phyloP scores from a whole-genome alignment of 139 green algal genomes.

The Chlamydomonas sp. region DNA sequence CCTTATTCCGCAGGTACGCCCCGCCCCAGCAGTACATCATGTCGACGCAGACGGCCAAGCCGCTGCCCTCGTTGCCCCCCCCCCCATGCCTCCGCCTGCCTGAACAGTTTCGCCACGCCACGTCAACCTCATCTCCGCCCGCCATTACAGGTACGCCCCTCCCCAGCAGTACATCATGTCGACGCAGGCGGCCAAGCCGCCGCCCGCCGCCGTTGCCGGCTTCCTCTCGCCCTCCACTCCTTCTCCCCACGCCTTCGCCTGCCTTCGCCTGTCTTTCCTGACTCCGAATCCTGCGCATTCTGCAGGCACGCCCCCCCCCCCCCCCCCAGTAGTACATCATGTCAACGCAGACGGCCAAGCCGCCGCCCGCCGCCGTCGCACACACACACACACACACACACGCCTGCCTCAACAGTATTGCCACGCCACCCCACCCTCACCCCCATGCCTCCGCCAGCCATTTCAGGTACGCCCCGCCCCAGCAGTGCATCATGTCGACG shows the following conservation, averaged over 20 bases:
- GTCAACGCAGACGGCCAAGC: conserved; percentile 49
- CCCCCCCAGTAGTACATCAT: conserved; percentile 93
- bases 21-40: conserved; percentile 93
- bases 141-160: conserved; percentile 65
- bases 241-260: too few species aligned
- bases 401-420: too few species aligned
- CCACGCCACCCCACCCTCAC: too few species aligned
- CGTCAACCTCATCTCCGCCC: too few species aligned
- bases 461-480: conserved; percentile 66
- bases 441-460: too few species aligned
- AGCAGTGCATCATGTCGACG: too few species aligned
- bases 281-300: too few species aligned
- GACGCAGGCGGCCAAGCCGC: conserved; percentile 46
- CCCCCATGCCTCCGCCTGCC: too few species aligned
- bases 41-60: conserved; percentile 49
- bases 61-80: conserved; percentile 43
- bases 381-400: too few species aligned
- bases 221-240: conserved; percentile 75
- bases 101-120: too few species aligned
- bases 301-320: conserved; percentile 76
- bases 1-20: conserved; percentile 72
- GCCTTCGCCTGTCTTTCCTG: too few species aligned
- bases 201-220: conserved; percentile 41
- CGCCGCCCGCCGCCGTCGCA: conserved; percentile 42
- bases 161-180: conserved; percentile 92